phyloP scores from a whole-genome alignment of 2,329 filamentous ascomycete genomes.

The Phoma sp. region DNA sequence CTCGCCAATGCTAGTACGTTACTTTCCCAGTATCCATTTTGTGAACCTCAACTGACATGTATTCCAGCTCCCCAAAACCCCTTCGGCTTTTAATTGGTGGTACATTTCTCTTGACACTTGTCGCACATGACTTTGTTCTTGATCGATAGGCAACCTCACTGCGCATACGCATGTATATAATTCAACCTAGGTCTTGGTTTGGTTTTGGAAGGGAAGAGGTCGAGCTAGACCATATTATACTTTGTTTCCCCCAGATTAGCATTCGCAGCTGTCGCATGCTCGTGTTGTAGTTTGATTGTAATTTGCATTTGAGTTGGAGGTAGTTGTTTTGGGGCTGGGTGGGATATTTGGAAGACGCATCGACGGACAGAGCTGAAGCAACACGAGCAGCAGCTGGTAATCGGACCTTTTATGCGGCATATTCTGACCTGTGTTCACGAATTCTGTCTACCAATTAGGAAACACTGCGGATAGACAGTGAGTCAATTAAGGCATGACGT shows the following conservation, averaged over 20 bases:
- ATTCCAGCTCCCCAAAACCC: slow-evolving; percentile 71
- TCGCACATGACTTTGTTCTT: background rate
- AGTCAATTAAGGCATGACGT: background rate
- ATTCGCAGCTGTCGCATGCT: background rate
- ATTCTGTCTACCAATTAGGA: background rate
- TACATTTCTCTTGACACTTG: background rate
- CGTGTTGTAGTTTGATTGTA: background rate
- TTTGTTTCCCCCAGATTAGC: background rate
- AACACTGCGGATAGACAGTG: background rate
- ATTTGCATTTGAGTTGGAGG: background rate
- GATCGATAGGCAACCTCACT: slow-evolving; percentile 4
- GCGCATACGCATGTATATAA: slow-evolving; percentile 24
- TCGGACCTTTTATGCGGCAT: slow-evolving; percentile 7
- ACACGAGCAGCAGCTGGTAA: background rate
- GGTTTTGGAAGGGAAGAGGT: background rate
- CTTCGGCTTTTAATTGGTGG: slow-evolving; percentile 65
- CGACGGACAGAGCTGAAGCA: background rate
- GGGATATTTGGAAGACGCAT: slow-evolving; percentile 2
- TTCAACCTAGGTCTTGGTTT: slow-evolving; percentile 8
- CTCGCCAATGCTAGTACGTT: slow-evolving; percentile 94
- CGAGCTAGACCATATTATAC: slow-evolving; percentile 4
- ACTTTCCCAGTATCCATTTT: background rate
- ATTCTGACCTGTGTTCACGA: background rate
- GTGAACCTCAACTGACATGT: slow-evolving; percentile 10
- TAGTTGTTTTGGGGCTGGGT: background rate